phyloP scores from a whole-genome alignment of 2,329 filamentous ascomycete genomes.

The Chaetomium sp. region DNA sequence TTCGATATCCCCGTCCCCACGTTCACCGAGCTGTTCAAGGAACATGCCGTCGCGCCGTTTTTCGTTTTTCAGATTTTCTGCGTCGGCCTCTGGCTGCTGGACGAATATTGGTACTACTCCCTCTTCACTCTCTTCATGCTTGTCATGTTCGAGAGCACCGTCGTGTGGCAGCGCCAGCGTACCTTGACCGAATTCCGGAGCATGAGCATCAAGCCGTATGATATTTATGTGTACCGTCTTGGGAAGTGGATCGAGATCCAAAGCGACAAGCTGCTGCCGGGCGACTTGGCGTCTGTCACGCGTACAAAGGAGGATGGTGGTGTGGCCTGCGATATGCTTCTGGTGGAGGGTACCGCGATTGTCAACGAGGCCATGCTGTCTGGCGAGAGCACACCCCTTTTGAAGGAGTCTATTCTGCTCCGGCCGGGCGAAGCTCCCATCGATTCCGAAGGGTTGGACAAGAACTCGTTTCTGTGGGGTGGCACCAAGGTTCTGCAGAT shows the following conservation, averaged over 20 bases:
- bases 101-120: conserved; percentile 99
- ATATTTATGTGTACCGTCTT: conserved; percentile 82
- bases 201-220: conserved; percentile 99
- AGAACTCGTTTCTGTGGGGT: conserved; percentile 93
- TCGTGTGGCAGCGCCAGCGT: conserved; percentile 97
- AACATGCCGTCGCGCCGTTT: conserved; percentile 97
- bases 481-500: conserved; percentile 97
- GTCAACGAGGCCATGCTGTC: conserved; percentile 99
- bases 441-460: conserved; percentile 87
- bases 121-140: conserved; percentile 99
- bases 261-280: conserved; percentile 87
- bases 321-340: conserved; percentile 92
- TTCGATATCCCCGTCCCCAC: conserved; percentile 97
- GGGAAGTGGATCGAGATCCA: conserved; percentile 82
- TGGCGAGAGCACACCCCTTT: conserved; percentile 89
- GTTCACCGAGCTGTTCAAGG: conserved; percentile 92
- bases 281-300: conserved; percentile 85
- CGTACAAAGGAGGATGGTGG: conserved; percentile 96
- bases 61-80: conserved; percentile 99
- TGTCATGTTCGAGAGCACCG: conserved; percentile 93
- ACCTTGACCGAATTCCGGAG: conserved; percentile 94
- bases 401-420: conserved; percentile 93
- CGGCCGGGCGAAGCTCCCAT: conserved; percentile 73
- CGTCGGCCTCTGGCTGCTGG: conserved; percentile 95
- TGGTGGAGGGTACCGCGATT: conserved; percentile 91